phyloP scores from a whole-genome alignment of 805 yeast species.

The Cyberlindnera xishuangbannaensis region DNA sequence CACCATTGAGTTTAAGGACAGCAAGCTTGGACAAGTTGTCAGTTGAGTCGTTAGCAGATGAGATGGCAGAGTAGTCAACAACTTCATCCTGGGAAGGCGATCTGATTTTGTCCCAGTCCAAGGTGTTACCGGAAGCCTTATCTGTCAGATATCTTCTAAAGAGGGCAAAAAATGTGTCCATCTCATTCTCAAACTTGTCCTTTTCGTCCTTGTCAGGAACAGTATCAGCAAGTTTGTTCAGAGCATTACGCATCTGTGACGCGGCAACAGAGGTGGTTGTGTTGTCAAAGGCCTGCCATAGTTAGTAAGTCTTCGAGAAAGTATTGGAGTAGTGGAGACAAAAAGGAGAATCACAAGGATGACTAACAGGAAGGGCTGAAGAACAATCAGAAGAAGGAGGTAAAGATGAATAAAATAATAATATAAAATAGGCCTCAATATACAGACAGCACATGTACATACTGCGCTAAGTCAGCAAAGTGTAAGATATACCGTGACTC shows the following conservation, averaged over 20 bases:
- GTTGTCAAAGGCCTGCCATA: slow-evolving; percentile 75
- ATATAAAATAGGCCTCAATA: too few species aligned
- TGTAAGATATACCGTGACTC: too few species aligned
- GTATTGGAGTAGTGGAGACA: too few species aligned
- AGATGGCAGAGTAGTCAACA: slow-evolving; percentile 61
- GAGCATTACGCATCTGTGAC: slow-evolving; percentile 94
- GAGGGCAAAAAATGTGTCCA: slow-evolving; percentile 91
- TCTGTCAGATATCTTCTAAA: slow-evolving; percentile 90
- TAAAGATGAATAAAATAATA: too few species aligned
- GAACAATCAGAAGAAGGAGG: too few species aligned
- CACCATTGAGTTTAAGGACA: slow-evolving; percentile 95
- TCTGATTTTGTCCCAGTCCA: slow-evolving; percentile 94
- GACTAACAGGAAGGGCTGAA: too few species aligned
- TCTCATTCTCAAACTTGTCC: slow-evolving; percentile 72
- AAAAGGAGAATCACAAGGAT: too few species aligned
- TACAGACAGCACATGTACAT: too few species aligned
- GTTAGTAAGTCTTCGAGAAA: background rate
- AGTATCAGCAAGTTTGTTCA: slow-evolving; percentile 85
- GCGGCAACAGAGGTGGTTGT: slow-evolving; percentile 95
- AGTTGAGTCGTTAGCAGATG: slow-evolving; percentile 27
- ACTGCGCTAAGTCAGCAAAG: too few species aligned
- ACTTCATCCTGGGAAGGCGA: slow-evolving; percentile 90
- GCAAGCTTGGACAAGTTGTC: slow-evolving; percentile 72
- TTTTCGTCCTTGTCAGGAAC: slow-evolving; percentile 46
- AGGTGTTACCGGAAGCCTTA: slow-evolving; percentile 76